Evolutionary conservation across 306 rosid species (phyloP).

Genomic region (Cucumis cinereus): DNA sequence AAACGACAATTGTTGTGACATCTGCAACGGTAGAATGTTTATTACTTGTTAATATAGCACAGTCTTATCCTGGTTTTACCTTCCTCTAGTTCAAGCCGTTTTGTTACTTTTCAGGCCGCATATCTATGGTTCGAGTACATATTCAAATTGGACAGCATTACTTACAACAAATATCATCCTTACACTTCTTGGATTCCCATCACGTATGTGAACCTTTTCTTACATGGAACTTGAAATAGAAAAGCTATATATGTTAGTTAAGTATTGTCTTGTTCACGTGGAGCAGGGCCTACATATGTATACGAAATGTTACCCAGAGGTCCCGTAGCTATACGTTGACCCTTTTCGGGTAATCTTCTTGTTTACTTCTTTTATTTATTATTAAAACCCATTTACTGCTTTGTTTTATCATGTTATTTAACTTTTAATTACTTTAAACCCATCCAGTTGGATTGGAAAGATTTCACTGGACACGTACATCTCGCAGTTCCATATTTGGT

Average conservation of each 20-base stretch:
- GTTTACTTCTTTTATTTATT: neutral
- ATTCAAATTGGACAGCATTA: conserved; percentile 77
- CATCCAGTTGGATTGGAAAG: conserved; percentile 93
- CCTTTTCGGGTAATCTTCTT: conserved; percentile 65
- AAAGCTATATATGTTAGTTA: conserved; percentile 1
- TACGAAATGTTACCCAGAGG: conserved; percentile 81
- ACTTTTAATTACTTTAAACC: neutral
- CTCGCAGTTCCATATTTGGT: conserved; percentile 93
- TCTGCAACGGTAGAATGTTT: conserved; percentile 35
- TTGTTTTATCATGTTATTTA: neutral
- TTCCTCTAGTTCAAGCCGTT: neutral
- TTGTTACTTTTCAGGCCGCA: conserved; percentile 37
- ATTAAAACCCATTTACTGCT: neutral
- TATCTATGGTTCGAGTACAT: conserved; percentile 77
- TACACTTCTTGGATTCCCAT: conserved; percentile 97
- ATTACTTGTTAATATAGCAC: neutral
- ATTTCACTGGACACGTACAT: conserved; percentile 90
- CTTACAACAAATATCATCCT: conserved; percentile 91
- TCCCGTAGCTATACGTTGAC: conserved; percentile 66
- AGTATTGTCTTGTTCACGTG: conserved; percentile 9
- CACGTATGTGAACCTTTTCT: conserved; percentile 47
- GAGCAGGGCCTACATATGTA: conserved; percentile 68
- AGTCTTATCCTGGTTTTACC: neutral
- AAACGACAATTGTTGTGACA: conserved; percentile 45
- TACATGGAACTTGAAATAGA: neutral